Conservation (phyloP, 345 rosid species). For the Aquilaria malaccensis region DNA sequence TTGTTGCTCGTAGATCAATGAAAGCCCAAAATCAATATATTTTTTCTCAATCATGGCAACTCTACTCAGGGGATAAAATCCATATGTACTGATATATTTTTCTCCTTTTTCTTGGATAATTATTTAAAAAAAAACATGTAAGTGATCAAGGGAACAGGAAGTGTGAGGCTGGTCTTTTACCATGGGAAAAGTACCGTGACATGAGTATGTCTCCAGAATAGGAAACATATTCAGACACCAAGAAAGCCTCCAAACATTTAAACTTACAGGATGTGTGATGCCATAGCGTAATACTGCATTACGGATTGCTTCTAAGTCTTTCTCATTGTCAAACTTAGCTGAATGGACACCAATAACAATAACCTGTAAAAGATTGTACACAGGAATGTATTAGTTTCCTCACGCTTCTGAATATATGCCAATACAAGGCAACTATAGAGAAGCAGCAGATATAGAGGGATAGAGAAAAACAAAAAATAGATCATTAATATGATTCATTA, state of each 20-base stretch:
- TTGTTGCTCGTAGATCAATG: too few relatives aligned
- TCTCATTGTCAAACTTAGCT: conserved; percentile 95
- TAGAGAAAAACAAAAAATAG: background rate
- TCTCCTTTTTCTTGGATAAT: too few relatives aligned
- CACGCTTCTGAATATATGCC: background rate
- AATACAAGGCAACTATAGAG: too few relatives aligned
- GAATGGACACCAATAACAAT: conserved; percentile 96
- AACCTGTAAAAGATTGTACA: conserved; percentile 39
- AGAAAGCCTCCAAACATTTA: conserved; percentile 2
- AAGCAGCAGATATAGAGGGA: too few relatives aligned
- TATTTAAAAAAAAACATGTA: too few relatives aligned
- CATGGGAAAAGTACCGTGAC: background rate
- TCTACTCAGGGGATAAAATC: too few relatives aligned
- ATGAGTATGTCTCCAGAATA: too few relatives aligned
- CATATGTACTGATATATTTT: too few relatives aligned
- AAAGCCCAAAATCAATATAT: too few relatives aligned
- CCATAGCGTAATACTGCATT: conserved; percentile 85
- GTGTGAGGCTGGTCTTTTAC: background rate
- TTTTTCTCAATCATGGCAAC: too few relatives aligned
- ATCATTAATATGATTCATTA: background rate
- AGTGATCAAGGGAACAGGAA: too few relatives aligned
- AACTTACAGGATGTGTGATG: conserved; percentile 76
- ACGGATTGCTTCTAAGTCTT: conserved; percentile 89
- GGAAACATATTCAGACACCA: conserved; percentile 1
- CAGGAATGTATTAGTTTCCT: conserved; percentile 1